Percentiles rank a stretch among this genome's conserved stretches.
Conservation (phyloP, 2,329 filamentous ascomycete genomes). For the Teratosphaeriaceae sp. region DNA sequence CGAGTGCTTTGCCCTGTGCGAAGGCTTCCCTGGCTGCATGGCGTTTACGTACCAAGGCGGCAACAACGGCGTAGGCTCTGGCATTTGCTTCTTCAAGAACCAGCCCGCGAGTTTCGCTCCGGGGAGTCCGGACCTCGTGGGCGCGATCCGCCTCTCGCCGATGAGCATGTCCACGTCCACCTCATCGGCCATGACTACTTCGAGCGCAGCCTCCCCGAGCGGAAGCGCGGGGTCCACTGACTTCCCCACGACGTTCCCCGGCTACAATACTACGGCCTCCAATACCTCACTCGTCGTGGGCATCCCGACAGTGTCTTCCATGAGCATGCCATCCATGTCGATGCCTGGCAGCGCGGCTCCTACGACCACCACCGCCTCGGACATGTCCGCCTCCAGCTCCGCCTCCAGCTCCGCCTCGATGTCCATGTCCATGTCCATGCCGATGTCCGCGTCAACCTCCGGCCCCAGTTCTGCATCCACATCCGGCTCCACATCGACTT, state of each 20-base stretch:
- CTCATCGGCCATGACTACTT: too few relatives aligned
- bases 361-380: not conserved
- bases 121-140: constrained; percentile 1
- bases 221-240: too few relatives aligned
- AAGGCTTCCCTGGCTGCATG: constrained; percentile 13
- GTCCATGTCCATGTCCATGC: not conserved
- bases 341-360: not conserved
- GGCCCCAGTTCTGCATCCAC: not conserved
- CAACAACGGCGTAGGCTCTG: constrained; percentile 17
- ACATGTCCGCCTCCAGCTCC: not conserved
- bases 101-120: constrained; percentile 1
- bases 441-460: too few relatives aligned
- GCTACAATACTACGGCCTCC: not conserved
- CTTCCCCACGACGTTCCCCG: not conserved
- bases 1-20: constrained; percentile 21
- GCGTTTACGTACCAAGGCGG: constrained; percentile 18
- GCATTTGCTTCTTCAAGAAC: constrained; percentile 20
- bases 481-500: not conserved
- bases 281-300: constrained; percentile 3
- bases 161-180: not conserved
- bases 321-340: not conserved
- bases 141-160: constrained; percentile 4
- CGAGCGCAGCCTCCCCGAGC: too few relatives aligned
- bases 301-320: not conserved
- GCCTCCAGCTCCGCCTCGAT: not conserved